A percentile compares a stretch with the other conserved stretches of the same genome.
Evolutionary conservation across 2,329 filamentous ascomycete species (phyloP).

Genomic region (Dryadomyces quercivorus): DNA sequence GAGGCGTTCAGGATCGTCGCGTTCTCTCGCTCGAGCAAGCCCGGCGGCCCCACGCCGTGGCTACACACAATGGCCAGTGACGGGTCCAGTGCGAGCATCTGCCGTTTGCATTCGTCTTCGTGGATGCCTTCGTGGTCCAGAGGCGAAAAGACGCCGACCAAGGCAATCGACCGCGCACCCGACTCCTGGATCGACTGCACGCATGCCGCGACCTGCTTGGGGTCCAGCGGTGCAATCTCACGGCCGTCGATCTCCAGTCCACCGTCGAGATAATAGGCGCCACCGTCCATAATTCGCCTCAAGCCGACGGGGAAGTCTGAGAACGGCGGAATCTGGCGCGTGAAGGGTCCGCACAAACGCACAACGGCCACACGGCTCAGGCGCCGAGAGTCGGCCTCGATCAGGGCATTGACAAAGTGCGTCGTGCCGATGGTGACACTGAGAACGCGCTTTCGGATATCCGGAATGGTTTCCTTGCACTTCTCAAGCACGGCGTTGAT

Average conservation of each 20-base stretch:
- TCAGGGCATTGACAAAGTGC: conserved; percentile 14
- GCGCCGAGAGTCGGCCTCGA: conserved; percentile 12
- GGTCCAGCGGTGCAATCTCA: conserved; percentile 31
- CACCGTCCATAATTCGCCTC: conserved; percentile 31
- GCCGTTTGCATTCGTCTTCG: conserved; percentile 37
- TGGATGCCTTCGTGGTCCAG: conserved; percentile 39
- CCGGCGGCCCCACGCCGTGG: conserved; percentile 35
- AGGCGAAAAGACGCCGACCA: conserved; percentile 46
- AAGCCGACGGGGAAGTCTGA: conserved; percentile 28
- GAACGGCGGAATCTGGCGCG: conserved; percentile 29
- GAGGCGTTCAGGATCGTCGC: conserved; percentile 52
- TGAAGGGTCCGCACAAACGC: conserved; percentile 17
- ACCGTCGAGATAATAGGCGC: conserved; percentile 35
- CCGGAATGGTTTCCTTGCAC: conserved; percentile 1
- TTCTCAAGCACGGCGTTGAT: conserved; percentile 7
- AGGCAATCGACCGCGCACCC: conserved; percentile 31
- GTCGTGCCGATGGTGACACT: conserved; percentile 14
- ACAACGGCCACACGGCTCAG: conserved; percentile 21
- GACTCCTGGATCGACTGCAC: conserved; percentile 13
- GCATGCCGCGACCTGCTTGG: conserved; percentile 18
- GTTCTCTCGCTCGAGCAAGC: conserved; percentile 51
- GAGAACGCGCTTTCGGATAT: conserved; percentile 8
- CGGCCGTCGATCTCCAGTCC: conserved; percentile 40
- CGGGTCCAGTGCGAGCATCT: conserved; percentile 33
- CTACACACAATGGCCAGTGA: conserved; percentile 17